A percentile compares a stretch with the other conserved stretches of the same genome.
Conservation (phyloP, 2,329 filamentous ascomycete genomes). For the Aspergillus oerlinghausenensis region DNA sequence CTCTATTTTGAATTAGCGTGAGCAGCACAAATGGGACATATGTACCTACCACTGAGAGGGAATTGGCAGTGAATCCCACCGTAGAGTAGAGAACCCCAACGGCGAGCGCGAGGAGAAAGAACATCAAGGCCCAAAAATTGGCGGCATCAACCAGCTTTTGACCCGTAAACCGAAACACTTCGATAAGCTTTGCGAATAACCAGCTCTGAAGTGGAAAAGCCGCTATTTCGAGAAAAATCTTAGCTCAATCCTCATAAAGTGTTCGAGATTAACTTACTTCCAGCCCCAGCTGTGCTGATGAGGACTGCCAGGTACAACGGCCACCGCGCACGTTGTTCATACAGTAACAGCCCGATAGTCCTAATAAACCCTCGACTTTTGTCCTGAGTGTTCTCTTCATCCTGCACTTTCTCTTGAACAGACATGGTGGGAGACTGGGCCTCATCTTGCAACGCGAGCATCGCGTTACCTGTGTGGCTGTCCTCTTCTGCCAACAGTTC, state of each 20-base stretch:
- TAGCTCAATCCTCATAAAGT: neutral
- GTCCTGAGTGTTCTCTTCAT: neutral
- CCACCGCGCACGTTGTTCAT: slow-evolving; percentile 7
- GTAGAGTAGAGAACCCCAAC: slow-evolving; percentile 42
- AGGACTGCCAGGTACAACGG: neutral
- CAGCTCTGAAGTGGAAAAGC: slow-evolving; percentile 32
- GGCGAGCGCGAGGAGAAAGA: slow-evolving; percentile 50
- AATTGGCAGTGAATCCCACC: slow-evolving; percentile 43
- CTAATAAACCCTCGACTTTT: neutral
- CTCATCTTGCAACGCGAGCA: neutral
- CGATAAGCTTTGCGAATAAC: slow-evolving; percentile 46
- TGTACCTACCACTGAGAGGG: slow-evolving; percentile 40
- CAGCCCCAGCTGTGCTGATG: neutral
- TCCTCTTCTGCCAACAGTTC: neutral
- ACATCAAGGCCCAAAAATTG: slow-evolving; percentile 53
- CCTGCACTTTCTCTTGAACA: neutral
- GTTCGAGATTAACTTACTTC: neutral
- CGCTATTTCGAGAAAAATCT: slow-evolving; percentile 3
- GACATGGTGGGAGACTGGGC: neutral
- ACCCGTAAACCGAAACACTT: slow-evolving; percentile 44
- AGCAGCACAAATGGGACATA: neutral
- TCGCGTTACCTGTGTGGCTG: neutral
- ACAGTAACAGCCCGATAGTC: neutral
- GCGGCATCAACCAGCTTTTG: slow-evolving; percentile 35
- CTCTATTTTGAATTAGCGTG: slow-evolving; percentile 15